phyloP scores from a whole-genome alignment of 805 yeast species.

The Candida lessepsii region DNA sequence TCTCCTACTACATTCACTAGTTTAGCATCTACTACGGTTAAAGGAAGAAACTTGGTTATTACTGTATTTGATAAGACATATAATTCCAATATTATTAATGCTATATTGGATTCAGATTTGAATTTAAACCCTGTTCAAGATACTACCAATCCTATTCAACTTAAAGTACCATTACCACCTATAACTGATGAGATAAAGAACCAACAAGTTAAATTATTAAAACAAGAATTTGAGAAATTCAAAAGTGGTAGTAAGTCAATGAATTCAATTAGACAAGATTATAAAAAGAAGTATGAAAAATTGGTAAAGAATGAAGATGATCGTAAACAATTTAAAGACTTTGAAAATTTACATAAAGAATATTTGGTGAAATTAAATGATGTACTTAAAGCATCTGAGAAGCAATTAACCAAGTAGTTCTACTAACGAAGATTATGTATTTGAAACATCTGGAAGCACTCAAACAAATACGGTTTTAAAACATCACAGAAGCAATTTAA shows the following conservation, averaged over 20 bases:
- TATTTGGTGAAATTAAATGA: constrained; percentile 58
- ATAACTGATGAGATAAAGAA: constrained; percentile 65
- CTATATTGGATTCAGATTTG: constrained; percentile 65
- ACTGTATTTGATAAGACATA: constrained; percentile 85
- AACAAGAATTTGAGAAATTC: constrained; percentile 62
- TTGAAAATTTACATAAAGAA: constrained; percentile 69
- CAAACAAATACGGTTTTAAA: no score
- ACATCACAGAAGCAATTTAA: no score
- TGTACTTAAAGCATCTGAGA: constrained; percentile 56
- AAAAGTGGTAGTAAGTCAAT: constrained; percentile 54
- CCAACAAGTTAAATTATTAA: constrained; percentile 57
- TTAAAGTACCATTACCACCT: constrained; percentile 74
- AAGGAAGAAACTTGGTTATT: constrained; percentile 68
- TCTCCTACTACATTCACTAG: constrained; percentile 48
- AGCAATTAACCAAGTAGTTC: constrained; percentile 39
- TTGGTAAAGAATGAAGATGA: constrained; percentile 57
- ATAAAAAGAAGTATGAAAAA: constrained; percentile 59
- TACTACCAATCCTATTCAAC: constrained; percentile 61
- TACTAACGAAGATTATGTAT: no score
- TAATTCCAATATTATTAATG: constrained; percentile 64
- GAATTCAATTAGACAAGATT: constrained; percentile 40
- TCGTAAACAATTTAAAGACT: constrained; percentile 52
- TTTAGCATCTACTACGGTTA: constrained; percentile 68
- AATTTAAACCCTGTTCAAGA: constrained; percentile 81
- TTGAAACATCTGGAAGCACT: no score